Base-by-base conservation (phyloP, 169 alveolate genomes). In the Plasmodium ovale region DNA sequence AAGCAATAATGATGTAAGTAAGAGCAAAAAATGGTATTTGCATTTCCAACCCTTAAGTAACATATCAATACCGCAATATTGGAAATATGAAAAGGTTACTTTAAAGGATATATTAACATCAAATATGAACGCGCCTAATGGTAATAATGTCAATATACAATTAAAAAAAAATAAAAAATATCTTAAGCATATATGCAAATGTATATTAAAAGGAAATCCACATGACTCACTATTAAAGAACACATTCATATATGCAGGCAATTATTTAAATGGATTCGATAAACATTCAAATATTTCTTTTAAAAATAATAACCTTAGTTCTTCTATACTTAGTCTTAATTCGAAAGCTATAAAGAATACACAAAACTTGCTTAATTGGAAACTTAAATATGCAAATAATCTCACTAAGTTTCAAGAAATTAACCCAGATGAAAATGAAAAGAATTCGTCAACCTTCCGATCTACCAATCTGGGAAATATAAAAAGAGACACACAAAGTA, bases 41-140 rank as follows among this genome's bases (percentile, higher is more conserved):
- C 44, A 79, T 49, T 79, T 79, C 25, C 89, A 79, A 51, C 89
- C 89, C 19, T 49, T 79, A 64, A 54, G 25, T 64, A 79, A 79
- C 49, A 56, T 79, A 44, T 21, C 79, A n/a, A 79, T 79, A 56
- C 82, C 60, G n/a, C 89, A 79, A 39, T 79, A 79, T 79, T 79
- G 89, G 89, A 79, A 79, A 54, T 79, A 79, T 64, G 89, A 79
- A n/a, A 79, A 79, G 64, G 89, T 79, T 62, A 79, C 77, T 9
- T 35, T 79, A 54, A 62, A 79, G 33, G 89, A 79, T 54, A 79
- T 79, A 14, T 39, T 79, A 49, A 56, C 60, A 14, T 79, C 89
- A 16, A 79, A 49, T 47, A 79, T 79, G 21, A 72, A 54, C 27
- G 54, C 56, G 31, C 25, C 54, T 16, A 16, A 37, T 25, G 25